A percentile compares a stretch with the other conserved stretches of the same genome.
These are phyloP conservation scores for Helminthosporium solani DNA, from an alignment of 2,329 filamentous ascomycete species.

Conservation along the genomic window DNA sequence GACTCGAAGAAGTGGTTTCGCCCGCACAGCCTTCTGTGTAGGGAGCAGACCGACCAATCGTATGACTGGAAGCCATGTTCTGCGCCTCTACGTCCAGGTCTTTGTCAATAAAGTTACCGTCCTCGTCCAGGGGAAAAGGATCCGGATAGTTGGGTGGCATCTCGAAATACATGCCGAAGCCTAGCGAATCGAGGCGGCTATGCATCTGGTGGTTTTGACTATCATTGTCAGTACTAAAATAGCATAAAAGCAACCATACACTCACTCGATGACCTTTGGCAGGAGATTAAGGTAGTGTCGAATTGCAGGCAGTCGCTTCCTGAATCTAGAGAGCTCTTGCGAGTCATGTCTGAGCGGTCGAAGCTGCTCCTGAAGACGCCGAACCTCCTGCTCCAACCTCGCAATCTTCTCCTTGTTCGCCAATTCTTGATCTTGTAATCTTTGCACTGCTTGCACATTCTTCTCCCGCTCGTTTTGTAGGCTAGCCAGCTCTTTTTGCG, in stretches of 20 bases:
- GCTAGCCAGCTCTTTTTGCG: conserved; percentile 13
- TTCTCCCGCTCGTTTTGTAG: conserved; percentile 27
- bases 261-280: conserved; percentile 30
- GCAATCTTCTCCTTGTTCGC: conserved; percentile 35
- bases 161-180: conserved; percentile 30
- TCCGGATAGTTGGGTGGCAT: conserved; percentile 25
- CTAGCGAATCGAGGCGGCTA: conserved; percentile 27
- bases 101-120: conserved; percentile 8
- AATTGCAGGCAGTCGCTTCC: conserved; percentile 25
- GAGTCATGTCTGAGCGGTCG: conserved; percentile 21
- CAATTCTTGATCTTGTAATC: conserved; percentile 36
- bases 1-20: conserved; percentile 9
- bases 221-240: conserved; percentile 10
- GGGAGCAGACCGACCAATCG: conserved; percentile 23
- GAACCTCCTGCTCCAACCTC: conserved; percentile 23
- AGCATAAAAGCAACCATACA: background rate
- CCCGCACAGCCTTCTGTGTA: conserved; percentile 9
- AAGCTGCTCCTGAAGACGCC: conserved; percentile 16
- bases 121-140: conserved; percentile 11
- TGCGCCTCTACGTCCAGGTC: conserved; percentile 6
- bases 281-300: conserved; percentile 30
- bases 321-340: conserved; percentile 13
- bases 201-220: conserved; percentile 36
- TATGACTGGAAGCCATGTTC: conserved; percentile 26
- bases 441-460: background rate